Base-by-base conservation (phyloP, 106 monocot genomes). In the Dactylorhiza incarnata region DNA sequence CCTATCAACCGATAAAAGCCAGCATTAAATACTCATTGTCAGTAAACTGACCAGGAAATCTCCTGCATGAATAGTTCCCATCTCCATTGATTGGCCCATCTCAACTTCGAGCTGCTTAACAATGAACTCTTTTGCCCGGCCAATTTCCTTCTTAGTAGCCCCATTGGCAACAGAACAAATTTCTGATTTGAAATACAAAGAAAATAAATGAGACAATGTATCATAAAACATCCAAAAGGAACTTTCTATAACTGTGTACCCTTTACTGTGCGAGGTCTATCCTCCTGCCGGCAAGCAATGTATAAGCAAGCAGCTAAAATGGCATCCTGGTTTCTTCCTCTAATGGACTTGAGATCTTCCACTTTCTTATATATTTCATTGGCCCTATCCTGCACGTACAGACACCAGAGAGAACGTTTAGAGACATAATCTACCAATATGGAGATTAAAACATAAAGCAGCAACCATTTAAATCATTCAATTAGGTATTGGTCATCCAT, bases 131-230 rank as follows among this genome's bases (percentile, higher is more conserved):
- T 80, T 80, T 54, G 80, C 80, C 8, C 80, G 51, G 54, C 80
- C 80, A 80, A 80, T 80, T 68, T 80, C 80, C 68, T 80, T 80
- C 80, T 80, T 80, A 25, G 80, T 80, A 68, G 80, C 80, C 54
- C 80, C 80, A 80, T 80, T 80, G 16, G 80, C 80, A 68, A 80
- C 80, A 68, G 80, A 74, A 69, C 80, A 80, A 75, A 80, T 80
- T 75, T 80, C 80, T 80, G 68, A 49, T 79, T 43, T 73, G 73
- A 73, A 78, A 43, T 20, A 26, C 0, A 49, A 48, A 17, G 14
- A 45, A 48, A 45, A 0, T 20, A 24, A 37, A 67, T 23, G 15
- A 66, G 9, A 76, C 16, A 37, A 45, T 10, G n/a, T 52, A 37
- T 1, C 50, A 66, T 9, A 45, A 74, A 9, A 53, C n/a, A 45